Percentiles rank a stretch among this genome's conserved stretches.
Evolutionary conservation across 140 eudicot species (phyloP).

Genomic region (Anethum foeniculum): DNA sequence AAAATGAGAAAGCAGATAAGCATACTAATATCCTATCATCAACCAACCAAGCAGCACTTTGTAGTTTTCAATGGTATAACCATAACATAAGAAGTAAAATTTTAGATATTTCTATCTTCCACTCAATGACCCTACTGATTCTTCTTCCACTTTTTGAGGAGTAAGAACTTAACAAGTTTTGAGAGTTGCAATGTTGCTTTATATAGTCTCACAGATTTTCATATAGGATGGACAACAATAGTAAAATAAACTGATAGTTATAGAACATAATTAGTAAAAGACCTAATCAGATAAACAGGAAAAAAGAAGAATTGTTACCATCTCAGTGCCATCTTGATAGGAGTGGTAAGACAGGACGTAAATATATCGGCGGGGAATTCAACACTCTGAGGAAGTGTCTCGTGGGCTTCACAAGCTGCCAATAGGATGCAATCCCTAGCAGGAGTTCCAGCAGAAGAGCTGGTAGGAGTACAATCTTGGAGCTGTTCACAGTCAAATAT

Average conservation of each 20-base stretch:
- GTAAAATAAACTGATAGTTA: neutral
- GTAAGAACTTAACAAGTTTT: neutral
- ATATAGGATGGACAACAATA: slow-evolving; percentile 2
- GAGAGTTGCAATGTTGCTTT: neutral
- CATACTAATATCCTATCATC: neutral
- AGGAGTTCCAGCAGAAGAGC: slow-evolving; percentile 67
- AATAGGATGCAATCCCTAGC: slow-evolving; percentile 76
- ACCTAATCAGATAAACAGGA: neutral
- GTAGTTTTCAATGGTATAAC: neutral
- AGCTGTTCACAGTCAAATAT: slow-evolving; percentile 36
- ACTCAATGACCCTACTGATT: neutral
- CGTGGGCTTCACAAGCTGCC: slow-evolving; percentile 98
- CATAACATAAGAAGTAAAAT: neutral
- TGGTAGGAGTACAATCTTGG: slow-evolving; percentile 55
- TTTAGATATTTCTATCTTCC: neutral
- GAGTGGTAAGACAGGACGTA: slow-evolving; percentile 97
- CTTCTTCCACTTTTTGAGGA: neutral
- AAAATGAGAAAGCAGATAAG: neutral
- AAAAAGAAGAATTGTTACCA: slow-evolving; percentile 37
- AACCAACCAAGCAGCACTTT: neutral
- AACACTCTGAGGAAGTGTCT: slow-evolving; percentile 91
- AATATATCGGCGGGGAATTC: slow-evolving; percentile 98
- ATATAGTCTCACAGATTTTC: neutral
- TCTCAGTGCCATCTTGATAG: slow-evolving; percentile 95
- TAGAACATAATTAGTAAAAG: neutral